Conservation (phyloP, 1,139 yeast genomes). For the Pichia sp. region DNA sequence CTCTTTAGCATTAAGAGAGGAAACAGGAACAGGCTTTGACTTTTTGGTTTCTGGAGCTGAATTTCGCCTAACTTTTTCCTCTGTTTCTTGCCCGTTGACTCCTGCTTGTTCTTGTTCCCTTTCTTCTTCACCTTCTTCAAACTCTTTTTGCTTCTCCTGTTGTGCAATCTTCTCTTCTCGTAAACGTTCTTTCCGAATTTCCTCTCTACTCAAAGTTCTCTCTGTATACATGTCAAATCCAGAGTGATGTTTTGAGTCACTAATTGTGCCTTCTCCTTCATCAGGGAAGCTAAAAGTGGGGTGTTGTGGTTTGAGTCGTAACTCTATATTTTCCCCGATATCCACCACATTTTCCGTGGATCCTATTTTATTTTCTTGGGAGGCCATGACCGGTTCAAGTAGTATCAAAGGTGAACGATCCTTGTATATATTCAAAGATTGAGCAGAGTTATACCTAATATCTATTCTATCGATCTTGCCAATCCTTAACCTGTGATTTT, state of each 20-base stretch:
- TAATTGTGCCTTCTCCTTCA: not conserved
- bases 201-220: slow-evolving; percentile 4
- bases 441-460: too few relatives aligned
- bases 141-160: not conserved
- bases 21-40: slow-evolving; percentile 11
- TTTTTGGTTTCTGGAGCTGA: not conserved
- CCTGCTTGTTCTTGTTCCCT: not conserved
- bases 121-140: not conserved
- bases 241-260: not conserved
- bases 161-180: slow-evolving; percentile 1
- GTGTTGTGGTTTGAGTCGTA: slow-evolving; percentile 27
- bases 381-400: not conserved
- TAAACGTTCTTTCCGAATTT: not conserved
- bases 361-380: not conserved
- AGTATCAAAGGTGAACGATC: too few relatives aligned
- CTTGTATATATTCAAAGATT: too few relatives aligned
- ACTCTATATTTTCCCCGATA: slow-evolving; percentile 19
- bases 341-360: slow-evolving; percentile 1
- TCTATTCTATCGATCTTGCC: too few relatives aligned
- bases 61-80: slow-evolving; percentile 1
- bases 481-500: too few relatives aligned
- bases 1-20: slow-evolving; percentile 15
- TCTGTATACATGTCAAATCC: slow-evolving; percentile 3
- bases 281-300: slow-evolving; percentile 26
- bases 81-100: not conserved